Evolutionary conservation across 129 eudicot genomes (phyloP), one percentile per base, ranked within the genome.

Genomic region (Erigeron canadensis): DNA sequence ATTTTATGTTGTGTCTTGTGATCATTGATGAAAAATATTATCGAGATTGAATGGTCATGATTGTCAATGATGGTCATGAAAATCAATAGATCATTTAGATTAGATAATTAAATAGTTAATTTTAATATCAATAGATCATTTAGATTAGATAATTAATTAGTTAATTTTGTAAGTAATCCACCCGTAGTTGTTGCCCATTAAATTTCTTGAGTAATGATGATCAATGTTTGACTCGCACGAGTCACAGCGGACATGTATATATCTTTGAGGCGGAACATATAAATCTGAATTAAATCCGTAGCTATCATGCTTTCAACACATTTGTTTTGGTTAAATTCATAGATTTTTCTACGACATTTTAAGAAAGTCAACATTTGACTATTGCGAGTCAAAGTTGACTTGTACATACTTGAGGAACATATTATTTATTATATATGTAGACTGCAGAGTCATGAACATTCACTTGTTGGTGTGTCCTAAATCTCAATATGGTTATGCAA

Each of bases 371-470:
- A 40, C 43, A 53, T 28, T 18, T 64, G 65, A 64, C 71, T 39
- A 63, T 51, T 21, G 3, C 12, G 10, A 39, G 70, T 63, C 77
- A 50, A 73, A 48, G 62, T 62, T 48, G 51, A 37, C 70, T 46
- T 48, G n/a, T 28, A 72, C 23, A 39, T 34, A 28, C 59, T 39
- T 73, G 70, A 73, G 40, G 62, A 74, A 53, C 79, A 54, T 63
- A 45, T 28, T 7, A 22, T n/a, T n/a, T n/a, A n/a, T 40, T 73
- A 12, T 15, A 73, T 61, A 44, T 28, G 34, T 28, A 28, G 34
- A 28, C 34, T 73, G 77, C n/a, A n/a, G 74, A 21, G 19, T 41
- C 3, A 34, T 18, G 8, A 45, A 44, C 21, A 72, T 28, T 34
- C 34, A n/a, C 57, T 42, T 71, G 44, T 72, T 46, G 37, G 21